Evolutionary conservation across 2,329 filamentous ascomycete species (phyloP).

Genomic region (Fusarium odoratissimum): DNA sequence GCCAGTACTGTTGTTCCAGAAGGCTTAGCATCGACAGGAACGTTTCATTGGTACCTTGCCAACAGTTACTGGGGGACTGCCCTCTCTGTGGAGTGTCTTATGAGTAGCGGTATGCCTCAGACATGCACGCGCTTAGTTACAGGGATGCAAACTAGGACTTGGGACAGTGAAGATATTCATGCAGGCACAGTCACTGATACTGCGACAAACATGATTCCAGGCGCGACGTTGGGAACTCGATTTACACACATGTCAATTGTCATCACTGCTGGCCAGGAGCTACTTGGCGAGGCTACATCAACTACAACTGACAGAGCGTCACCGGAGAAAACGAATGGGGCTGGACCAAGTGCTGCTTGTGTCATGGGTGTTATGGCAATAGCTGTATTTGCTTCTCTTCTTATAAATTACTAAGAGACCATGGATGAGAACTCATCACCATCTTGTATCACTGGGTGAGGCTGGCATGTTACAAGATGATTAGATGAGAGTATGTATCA

Average conservation of each 20-base stretch:
- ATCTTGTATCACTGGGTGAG: fast-evolving
- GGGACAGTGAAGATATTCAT: too few species aligned
- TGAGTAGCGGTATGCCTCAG: not conserved
- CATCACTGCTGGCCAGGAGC: not conserved
- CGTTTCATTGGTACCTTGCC: not conserved
- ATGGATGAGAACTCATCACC: fast-evolving
- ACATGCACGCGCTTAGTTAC: not conserved
- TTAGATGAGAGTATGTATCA: not conserved
- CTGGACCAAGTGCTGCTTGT: not conserved
- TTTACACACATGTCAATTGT: not conserved
- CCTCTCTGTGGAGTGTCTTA: not conserved
- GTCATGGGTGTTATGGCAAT: not conserved
- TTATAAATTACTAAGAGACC: not conserved
- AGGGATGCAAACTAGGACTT: not conserved
- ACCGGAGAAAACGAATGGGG: not conserved
- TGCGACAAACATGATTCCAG: not conserved
- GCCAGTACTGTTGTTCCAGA: not conserved
- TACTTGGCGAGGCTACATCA: not conserved
- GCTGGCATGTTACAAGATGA: fast-evolving
- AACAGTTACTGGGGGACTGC: fast-evolving
- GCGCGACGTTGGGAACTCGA: fast-evolving
- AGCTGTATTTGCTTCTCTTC: not conserved
- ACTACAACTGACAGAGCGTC: not conserved
- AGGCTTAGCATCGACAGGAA: not conserved
- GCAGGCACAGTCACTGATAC: not conserved